Percentiles rank a stretch among this genome's conserved stretches.
These are phyloP conservation scores for Russula brevipes DNA, from an alignment of 768 basidiomycete genomes.

Conservation along the genomic window DNA sequence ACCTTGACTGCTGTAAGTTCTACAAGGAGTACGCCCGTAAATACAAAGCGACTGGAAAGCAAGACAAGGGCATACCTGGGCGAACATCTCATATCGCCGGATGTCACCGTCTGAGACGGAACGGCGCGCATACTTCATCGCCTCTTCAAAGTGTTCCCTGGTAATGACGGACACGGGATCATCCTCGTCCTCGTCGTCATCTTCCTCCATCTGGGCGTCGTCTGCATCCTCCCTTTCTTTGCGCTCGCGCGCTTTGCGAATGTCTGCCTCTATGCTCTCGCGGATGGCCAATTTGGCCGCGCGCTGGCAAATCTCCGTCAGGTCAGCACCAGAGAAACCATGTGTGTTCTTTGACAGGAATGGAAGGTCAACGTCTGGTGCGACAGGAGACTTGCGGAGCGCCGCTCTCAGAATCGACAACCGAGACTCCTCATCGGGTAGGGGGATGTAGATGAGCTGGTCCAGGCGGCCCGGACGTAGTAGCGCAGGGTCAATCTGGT, in stretches of 20 bases:
- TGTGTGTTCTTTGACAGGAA: slow-evolving; percentile 92
- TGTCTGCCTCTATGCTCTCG: slow-evolving; percentile 90
- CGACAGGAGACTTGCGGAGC: slow-evolving; percentile 88
- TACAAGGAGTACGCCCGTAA: slow-evolving; percentile 30
- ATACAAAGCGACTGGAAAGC: neutral
- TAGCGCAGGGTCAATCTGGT: slow-evolving; percentile 90
- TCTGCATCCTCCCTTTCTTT: slow-evolving; percentile 72
- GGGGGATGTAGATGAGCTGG: slow-evolving; percentile 98
- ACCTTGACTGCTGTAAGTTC: slow-evolving; percentile 88
- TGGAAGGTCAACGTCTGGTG: slow-evolving; percentile 70
- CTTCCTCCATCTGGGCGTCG: slow-evolving; percentile 67
- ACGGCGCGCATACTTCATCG: slow-evolving; percentile 95
- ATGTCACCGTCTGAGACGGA: slow-evolving; percentile 97
- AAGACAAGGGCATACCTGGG: slow-evolving; percentile 52
- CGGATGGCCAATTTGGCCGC: slow-evolving; percentile 96
- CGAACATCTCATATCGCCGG: slow-evolving; percentile 97
- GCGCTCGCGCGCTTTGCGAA: slow-evolving; percentile 71
- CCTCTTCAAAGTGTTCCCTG: slow-evolving; percentile 95
- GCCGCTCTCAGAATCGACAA: slow-evolving; percentile 85
- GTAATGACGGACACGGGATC: slow-evolving; percentile 91
- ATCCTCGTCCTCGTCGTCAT: slow-evolving; percentile 63
- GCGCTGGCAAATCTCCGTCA: slow-evolving; percentile 98
- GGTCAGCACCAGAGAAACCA: slow-evolving; percentile 98
- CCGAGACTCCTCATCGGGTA: slow-evolving; percentile 91
- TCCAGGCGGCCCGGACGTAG: slow-evolving; percentile 98